Evolutionary conservation across 2,329 filamentous ascomycete species (phyloP).

Genomic region (Ustilaginoidea virens): DNA sequence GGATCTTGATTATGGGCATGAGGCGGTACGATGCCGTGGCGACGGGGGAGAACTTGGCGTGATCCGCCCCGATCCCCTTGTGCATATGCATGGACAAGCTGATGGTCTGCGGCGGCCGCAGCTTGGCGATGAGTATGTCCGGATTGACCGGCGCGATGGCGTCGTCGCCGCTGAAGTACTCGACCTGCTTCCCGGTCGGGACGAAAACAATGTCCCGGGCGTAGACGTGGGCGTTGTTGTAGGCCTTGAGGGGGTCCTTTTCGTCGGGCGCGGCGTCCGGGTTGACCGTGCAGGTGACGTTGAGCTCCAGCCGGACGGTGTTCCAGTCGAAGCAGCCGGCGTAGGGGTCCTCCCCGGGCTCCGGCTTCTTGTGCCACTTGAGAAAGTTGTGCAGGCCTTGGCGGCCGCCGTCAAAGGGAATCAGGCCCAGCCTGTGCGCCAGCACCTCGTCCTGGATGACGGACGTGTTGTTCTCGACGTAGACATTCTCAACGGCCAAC

Average conservation of each 20-base stretch:
- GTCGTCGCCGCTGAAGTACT: constrained; percentile 52
- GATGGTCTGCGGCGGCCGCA: constrained; percentile 80
- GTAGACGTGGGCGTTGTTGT: constrained; percentile 73
- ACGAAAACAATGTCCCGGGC: constrained; percentile 63
- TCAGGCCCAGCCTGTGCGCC: constrained; percentile 73
- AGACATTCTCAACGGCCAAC: constrained; percentile 86
- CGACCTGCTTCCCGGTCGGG: constrained; percentile 56
- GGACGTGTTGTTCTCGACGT: constrained; percentile 89
- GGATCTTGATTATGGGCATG: constrained; percentile 75
- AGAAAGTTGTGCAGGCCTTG: constrained; percentile 64
- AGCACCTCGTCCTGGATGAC: constrained; percentile 97
- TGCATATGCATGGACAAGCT: constrained; percentile 82
- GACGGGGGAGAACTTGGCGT: constrained; percentile 94
- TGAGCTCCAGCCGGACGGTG: constrained; percentile 64
- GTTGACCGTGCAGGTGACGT: constrained; percentile 70
- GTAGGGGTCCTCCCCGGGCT: constrained; percentile 43
- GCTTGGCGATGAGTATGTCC: constrained; percentile 85
- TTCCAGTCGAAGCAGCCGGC: constrained; percentile 63
- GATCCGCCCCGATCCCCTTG: constrained; percentile 86
- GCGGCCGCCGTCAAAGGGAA: constrained; percentile 70
- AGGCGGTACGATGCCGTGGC: constrained; percentile 89
- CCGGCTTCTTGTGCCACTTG: constrained; percentile 64
- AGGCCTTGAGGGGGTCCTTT: constrained; percentile 70
- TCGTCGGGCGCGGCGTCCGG: constrained; percentile 54
- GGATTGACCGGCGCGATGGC: constrained; percentile 69